Base-by-base conservation (phyloP, 2,329 filamentous ascomycete species). In the Colletotrichum nymphaeae region DNA sequence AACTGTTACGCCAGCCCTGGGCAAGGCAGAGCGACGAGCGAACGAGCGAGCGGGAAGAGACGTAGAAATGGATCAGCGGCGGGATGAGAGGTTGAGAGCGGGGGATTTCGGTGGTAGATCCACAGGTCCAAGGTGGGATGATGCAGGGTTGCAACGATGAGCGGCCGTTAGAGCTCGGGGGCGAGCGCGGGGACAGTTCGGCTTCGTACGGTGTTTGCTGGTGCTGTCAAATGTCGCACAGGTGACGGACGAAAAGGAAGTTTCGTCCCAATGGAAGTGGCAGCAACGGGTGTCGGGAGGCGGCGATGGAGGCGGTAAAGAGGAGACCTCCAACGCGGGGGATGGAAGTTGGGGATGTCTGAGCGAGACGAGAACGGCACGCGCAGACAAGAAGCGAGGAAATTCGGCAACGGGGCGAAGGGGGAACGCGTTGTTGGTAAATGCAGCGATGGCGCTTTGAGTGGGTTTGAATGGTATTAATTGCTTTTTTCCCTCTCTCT, bases 51-150 rank as follows among this genome's bases (percentile, higher is more conserved):
- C 30, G 63, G 53, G 63, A 63, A 69, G 35, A 58, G 57, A 42
- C 14, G 62, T 53, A 62, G 53, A 62, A 59, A 72, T 62, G 57
- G 72, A 72, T 68, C 63, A 72, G 63, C 37, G 65, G 68, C 63
- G 68, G 68, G 72, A 74, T 74, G 62, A 32, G 57, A 74, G 69
- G 69, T 72, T 19, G 72, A 72, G 69, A 74, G 72, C 68, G 72
- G 72, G 72, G 72, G 67, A 74, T 72, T 72, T 59, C 58, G 68
- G 42, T 68, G 55, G 60, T 67, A 59, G 72, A 74, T 72, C 72
- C 72, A 74, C 72, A 67, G 68, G 57, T 72, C 55, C 37, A 49
- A 68, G 69, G 72, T 72, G 67, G 72, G 68, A 74, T 72, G 72
- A 67, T 74, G 68, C 72, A 74, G 72, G 72, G 72, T 72, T 74